A percentile compares a stretch with the other conserved stretches of the same genome.
Conservation (phyloP, 1,284 basidiomycete species). For the Leccinum subatratum region DNA sequence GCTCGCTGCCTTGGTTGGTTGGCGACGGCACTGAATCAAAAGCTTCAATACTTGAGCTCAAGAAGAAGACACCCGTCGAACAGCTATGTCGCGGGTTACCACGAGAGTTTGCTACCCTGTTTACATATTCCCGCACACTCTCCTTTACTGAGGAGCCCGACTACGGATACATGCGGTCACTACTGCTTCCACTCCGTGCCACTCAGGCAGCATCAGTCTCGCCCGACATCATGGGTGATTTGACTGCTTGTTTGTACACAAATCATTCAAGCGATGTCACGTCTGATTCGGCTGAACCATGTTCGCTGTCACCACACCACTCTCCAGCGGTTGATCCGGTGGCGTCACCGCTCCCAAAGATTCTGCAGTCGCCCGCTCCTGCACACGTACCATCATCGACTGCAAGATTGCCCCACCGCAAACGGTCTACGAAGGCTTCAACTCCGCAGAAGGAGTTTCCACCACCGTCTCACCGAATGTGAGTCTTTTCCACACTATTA, state of each 20-base stretch:
- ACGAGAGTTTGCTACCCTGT: background rate
- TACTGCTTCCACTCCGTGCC: background rate
- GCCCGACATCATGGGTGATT: background rate
- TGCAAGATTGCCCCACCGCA: too few species aligned
- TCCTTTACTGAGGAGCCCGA: background rate
- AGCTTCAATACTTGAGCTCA: background rate
- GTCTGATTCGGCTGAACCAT: background rate
- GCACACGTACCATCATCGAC: too few species aligned
- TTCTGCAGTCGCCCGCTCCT: too few species aligned
- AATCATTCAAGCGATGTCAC: too few species aligned
- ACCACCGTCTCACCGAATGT: too few species aligned
- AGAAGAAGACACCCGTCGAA: background rate
- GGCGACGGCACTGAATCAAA: too few species aligned
- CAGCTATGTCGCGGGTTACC: background rate
- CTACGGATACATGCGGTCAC: background rate
- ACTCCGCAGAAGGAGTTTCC: too few species aligned
- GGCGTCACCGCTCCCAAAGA: too few species aligned
- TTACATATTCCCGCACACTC: background rate
- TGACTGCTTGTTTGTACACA: background rate
- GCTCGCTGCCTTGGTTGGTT: background rate
- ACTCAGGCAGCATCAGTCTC: background rate
- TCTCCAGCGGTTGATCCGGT: too few species aligned
- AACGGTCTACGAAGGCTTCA: too few species aligned
- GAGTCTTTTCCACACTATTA: too few species aligned
- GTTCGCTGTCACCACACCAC: background rate